Base-by-base conservation (phyloP, 176 grass and related monocot species). In the Zoysia japonica region DNA sequence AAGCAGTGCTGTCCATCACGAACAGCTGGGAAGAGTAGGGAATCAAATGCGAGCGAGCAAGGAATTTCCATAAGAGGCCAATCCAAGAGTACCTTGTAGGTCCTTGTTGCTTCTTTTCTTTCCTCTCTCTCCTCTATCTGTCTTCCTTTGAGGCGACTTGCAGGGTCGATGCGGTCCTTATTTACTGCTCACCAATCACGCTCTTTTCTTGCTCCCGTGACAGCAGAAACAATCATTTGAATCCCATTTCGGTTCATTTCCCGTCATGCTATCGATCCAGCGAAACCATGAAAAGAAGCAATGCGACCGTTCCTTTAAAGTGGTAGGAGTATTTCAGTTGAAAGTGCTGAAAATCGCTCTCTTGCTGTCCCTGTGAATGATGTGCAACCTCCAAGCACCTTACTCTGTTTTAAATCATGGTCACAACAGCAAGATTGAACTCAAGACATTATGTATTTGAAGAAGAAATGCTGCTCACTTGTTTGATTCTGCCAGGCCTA, bases 11-110 rank as follows among this genome's bases (percentile, higher is more conserved):
- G 85, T 82, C 73, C 76, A 88, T 85, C 71, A 72, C 71, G 49
- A 67, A 67, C 77, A 83, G 70, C 51, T 70, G 81, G 47, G 70
- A 39, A 68, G 51, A 55, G 15, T 47, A 76, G 66, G 71, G 82
- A 89, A 89, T 89, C 87, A 89, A 77, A 85, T 89, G 87, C 49
- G 28, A 39, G 65, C 66, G 67, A 67, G 82, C 87, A 85, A 65
- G 63, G 62, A 13, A 57, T 89, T 81, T 81, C 87, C 87, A 77
- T 89, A 85, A 85, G 87, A 77, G 82, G 82, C 87, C 87, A 89
- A 85, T 77, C 87, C 87, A 81, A 63, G 78, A 81, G 87, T 81
- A 81, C 82, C 66, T 75, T 88, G 76, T 81, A 82, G 67, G 87
- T 67, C 70, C 86, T 84, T 76, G 64, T 67, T 75, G 44, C 80